Evolutionary conservation across 192 early-diverging fungal species (phyloP).

Genomic region (Entophlyctis luteolus): DNA sequence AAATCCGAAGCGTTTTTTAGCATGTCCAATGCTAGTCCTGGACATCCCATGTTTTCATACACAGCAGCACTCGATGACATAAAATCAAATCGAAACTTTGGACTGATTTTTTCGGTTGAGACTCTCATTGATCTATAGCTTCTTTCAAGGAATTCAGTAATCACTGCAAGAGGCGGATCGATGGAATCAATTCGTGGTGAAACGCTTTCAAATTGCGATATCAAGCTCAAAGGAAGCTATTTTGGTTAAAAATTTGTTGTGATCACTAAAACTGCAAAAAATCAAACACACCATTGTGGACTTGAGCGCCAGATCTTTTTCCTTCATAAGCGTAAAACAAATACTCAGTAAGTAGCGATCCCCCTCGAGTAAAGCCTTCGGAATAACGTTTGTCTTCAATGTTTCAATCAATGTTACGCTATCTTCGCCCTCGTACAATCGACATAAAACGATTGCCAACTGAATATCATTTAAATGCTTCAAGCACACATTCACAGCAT

Average conservation of each 20-base stretch:
- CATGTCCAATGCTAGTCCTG: constrained; percentile 70
- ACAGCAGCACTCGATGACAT: constrained; percentile 56
- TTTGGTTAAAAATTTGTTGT: constrained; percentile 22
- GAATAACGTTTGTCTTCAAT: constrained; percentile 43
- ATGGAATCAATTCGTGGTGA: constrained; percentile 18
- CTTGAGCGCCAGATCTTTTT: constrained; percentile 55
- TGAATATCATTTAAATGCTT: constrained; percentile 88
- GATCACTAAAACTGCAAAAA: neutral
- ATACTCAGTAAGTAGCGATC: constrained; percentile 67
- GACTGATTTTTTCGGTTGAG: constrained; percentile 44
- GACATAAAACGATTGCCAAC: constrained; percentile 85
- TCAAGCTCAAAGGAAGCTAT: constrained; percentile 31
- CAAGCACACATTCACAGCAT: constrained; percentile 89
- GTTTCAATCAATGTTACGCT: constrained; percentile 22
- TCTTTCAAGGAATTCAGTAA: constrained; percentile 65
- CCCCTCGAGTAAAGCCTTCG: constrained; percentile 48
- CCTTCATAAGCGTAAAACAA: constrained; percentile 54
- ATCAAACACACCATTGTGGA: constrained; percentile 51
- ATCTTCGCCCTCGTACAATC: constrained; percentile 79
- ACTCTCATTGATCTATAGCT: constrained; percentile 47
- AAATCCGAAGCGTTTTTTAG: constrained; percentile 46
- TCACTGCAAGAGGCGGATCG: constrained; percentile 68
- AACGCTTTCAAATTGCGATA: constrained; percentile 6
- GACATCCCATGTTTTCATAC: constrained; percentile 78
- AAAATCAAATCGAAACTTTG: constrained; percentile 56